phyloP scores from a whole-genome alignment of 1,284 basidiomycete genomes.

The Cutaneotrichosporon dermatis region DNA sequence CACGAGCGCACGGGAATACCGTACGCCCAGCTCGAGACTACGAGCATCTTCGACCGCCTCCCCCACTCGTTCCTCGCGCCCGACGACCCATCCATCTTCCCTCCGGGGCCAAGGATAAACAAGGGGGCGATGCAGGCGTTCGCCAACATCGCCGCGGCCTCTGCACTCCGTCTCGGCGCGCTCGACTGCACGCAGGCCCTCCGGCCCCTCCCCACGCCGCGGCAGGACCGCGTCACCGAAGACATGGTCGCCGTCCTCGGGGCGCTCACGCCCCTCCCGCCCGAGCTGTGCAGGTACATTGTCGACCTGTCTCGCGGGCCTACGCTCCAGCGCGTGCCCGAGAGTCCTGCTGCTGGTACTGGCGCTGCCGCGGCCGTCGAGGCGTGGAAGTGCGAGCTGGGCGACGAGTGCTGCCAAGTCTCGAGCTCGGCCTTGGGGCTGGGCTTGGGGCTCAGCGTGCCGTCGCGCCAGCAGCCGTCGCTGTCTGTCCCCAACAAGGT shows the following conservation, averaged over 20 bases:
- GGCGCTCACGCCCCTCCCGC: not conserved
- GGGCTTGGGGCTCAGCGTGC: not conserved
- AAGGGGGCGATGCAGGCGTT: not conserved
- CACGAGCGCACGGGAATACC: not conserved
- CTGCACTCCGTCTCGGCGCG: slow-evolving; percentile 3
- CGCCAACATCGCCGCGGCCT: not conserved
- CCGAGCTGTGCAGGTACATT: not conserved
- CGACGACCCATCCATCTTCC: not conserved
- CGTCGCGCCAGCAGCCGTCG: no score
- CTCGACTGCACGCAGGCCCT: not conserved
- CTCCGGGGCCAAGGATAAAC: not conserved
- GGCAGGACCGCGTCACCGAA: not conserved
- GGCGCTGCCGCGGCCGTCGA: not conserved
- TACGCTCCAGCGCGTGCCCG: not conserved
- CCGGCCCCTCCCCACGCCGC: not conserved
- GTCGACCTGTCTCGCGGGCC: not conserved
- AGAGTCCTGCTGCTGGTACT: no score
- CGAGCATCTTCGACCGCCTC: not conserved
- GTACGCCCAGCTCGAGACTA: not conserved
- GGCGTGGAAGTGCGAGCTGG: not conserved
- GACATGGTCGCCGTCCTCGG: not conserved
- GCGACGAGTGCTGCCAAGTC: not conserved
- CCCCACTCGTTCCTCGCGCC: not conserved
- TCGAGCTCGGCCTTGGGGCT: not conserved
- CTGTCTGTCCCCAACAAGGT: not conserved